Percentiles rank a stretch among this genome's conserved stretches.
Conservation (phyloP, 2,329 filamentous ascomycete genomes). For the Colletotrichum horii region DNA sequence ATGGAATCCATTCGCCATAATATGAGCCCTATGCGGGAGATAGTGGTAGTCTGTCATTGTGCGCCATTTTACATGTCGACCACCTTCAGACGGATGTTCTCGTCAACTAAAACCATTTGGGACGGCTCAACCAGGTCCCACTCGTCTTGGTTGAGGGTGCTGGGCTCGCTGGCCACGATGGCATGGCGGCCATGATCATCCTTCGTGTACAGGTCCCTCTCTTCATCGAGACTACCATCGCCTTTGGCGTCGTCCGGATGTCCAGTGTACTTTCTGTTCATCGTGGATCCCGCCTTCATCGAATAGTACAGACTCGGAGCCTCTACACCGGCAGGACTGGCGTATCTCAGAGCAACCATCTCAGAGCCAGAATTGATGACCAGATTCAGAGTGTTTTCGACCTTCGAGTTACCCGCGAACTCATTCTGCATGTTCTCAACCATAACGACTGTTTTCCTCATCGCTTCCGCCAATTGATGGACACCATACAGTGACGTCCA, state of each 20-base stretch:
- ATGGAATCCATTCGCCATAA: not conserved
- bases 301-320: slow-evolving; percentile 15
- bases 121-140: slow-evolving; percentile 8
- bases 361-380: not conserved
- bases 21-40: not conserved
- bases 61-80: not conserved
- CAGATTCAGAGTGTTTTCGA: not conserved
- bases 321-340: not conserved
- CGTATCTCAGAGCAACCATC: slow-evolving; percentile 5
- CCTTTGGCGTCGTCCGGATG: not conserved
- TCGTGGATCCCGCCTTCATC: not conserved
- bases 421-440: slow-evolving; percentile 8
- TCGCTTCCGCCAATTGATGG: not conserved
- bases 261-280: slow-evolving; percentile 14
- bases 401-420: not conserved
- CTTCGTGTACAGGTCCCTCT: not conserved
- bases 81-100: not conserved
- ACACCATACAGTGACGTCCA: not conserved
- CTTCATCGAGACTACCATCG: not conserved
- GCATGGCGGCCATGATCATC: not conserved
- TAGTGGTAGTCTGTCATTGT: not conserved
- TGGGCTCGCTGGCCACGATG: slow-evolving; percentile 11
- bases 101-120: slow-evolving; percentile 6
- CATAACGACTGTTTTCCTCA: slow-evolving; percentile 4
- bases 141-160: not conserved